Evolutionary conservation across 2,329 filamentous ascomycete genomes (phyloP).

Genomic region (Microcyclosporella mali): DNA sequence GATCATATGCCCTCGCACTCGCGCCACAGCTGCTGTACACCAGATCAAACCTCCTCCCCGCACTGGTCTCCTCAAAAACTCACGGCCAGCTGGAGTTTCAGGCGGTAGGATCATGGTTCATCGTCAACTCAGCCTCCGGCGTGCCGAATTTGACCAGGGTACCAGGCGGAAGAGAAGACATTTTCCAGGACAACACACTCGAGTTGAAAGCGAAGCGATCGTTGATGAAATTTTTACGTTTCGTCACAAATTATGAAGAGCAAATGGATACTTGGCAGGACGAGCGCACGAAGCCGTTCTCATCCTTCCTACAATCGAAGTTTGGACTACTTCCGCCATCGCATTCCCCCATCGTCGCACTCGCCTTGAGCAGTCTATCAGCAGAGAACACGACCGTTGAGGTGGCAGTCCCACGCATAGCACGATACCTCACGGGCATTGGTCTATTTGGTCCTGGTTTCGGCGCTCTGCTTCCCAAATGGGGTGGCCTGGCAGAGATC

Average conservation of each 20-base stretch:
- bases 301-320: conserved; percentile 51
- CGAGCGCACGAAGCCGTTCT: conserved; percentile 51
- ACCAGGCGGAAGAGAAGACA: conserved; percentile 83
- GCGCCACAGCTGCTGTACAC: conserved; percentile 84
- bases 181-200: conserved; percentile 73
- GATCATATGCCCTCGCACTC: conserved; percentile 75
- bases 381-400: conserved; percentile 53
- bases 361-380: conserved; percentile 65
- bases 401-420: conserved; percentile 66
- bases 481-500: conserved; percentile 83
- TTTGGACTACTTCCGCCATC: conserved; percentile 57
- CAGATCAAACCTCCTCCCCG: conserved; percentile 67
- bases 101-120: conserved; percentile 87
- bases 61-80: conserved; percentile 81
- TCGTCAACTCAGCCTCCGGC: conserved; percentile 45
- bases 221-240: conserved; percentile 90
- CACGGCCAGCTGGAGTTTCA: conserved; percentile 89
- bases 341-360: conserved; percentile 58
- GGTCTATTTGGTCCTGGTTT: conserved; percentile 85
- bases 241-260: conserved; percentile 66
- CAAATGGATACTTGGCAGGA: conserved; percentile 55
- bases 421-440: conserved; percentile 77
- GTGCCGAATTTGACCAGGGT: conserved; percentile 49
- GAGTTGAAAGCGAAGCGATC: conserved; percentile 74
- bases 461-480: conserved; percentile 84